These are phyloP conservation scores for Talaromyces albobiverticillius DNA, from an alignment of 2,329 filamentous ascomycete species.

Conservation along the genomic window DNA sequence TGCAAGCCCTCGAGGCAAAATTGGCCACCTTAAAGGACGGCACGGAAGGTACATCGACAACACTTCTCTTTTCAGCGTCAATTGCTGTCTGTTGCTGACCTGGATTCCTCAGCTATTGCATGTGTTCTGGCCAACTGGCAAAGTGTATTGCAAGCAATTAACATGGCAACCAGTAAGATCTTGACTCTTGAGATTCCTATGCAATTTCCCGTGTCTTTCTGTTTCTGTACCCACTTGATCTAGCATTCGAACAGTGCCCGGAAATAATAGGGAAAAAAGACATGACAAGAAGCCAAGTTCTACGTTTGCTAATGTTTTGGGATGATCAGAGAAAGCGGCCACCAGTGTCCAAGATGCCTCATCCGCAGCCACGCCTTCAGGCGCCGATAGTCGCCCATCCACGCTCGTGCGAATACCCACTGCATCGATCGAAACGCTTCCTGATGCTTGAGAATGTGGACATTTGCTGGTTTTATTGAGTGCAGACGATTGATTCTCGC, in stretches of 20 bases:
- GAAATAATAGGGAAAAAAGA: too few relatives aligned
- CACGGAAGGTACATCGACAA: conserved; percentile 54
- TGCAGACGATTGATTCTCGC: not conserved
- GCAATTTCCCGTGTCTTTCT: too few relatives aligned
- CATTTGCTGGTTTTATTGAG: not conserved
- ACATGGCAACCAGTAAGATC: conserved; percentile 61
- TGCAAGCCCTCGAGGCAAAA: conserved; percentile 62
- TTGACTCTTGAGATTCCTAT: too few relatives aligned
- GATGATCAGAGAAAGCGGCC: conserved; percentile 12
- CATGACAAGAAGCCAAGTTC: too few relatives aligned
- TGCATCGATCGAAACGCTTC: conserved; percentile 22
- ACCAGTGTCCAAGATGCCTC: not conserved
- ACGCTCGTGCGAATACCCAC: conserved; percentile 44
- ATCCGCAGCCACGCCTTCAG: too few relatives aligned
- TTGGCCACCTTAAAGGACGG: conserved; percentile 60
- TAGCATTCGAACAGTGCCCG: too few relatives aligned
- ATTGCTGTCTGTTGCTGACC: not conserved
- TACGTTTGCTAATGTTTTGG: not conserved
- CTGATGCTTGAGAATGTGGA: not conserved
- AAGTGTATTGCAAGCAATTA: conserved; percentile 61
- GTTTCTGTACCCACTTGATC: too few relatives aligned
- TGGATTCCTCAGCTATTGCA: conserved; percentile 52
- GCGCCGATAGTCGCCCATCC: conserved; percentile 31
- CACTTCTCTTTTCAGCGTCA: not conserved
- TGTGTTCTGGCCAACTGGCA: conserved; percentile 67